Percentiles rank a stretch among this genome's conserved stretches.
Evolutionary conservation across 1,284 basidiomycete genomes (phyloP).

Genomic region (Xerocomus minutiporus): DNA sequence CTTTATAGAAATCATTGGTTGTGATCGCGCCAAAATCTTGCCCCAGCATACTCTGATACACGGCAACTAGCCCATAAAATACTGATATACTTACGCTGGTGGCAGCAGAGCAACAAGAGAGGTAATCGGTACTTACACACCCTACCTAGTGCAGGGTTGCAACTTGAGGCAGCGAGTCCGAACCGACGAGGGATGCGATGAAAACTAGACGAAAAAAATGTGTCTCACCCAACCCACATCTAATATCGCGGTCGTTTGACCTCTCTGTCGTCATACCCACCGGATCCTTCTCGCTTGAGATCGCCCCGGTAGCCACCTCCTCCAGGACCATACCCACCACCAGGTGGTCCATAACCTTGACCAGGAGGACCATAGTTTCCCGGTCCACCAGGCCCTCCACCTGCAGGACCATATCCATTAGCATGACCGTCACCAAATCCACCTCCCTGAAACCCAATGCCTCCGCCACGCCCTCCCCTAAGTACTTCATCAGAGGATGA

Average conservation of each 20-base stretch:
- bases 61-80: conserved; percentile 26
- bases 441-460: conserved; percentile 64
- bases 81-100: conserved; percentile 36
- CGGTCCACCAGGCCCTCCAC: conserved; percentile 41
- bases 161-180: conserved; percentile 29
- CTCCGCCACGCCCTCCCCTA: conserved; percentile 67
- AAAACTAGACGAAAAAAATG: conserved; percentile 21
- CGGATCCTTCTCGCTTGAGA: conserved; percentile 64
- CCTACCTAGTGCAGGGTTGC: conserved; percentile 30
- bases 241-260: conserved; percentile 78
- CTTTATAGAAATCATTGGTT: background rate
- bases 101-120: conserved; percentile 26
- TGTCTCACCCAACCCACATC: conserved; percentile 37
- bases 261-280: conserved; percentile 77
- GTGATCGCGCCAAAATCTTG: conserved; percentile 5
- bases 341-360: conserved; percentile 33
- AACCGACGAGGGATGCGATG: conserved; percentile 17
- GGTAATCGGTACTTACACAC: conserved; percentile 33
- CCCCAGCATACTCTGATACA: conserved; percentile 1
- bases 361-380: conserved; percentile 46
- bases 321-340: conserved; percentile 36
- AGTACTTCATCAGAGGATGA: conserved; percentile 14
- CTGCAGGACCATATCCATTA: conserved; percentile 52
- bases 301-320: conserved; percentile 56
- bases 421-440: conserved; percentile 55